Evolutionary conservation across 306 rosid species (phyloP).

Genomic region (Dalbergia cochinchinensis): DNA sequence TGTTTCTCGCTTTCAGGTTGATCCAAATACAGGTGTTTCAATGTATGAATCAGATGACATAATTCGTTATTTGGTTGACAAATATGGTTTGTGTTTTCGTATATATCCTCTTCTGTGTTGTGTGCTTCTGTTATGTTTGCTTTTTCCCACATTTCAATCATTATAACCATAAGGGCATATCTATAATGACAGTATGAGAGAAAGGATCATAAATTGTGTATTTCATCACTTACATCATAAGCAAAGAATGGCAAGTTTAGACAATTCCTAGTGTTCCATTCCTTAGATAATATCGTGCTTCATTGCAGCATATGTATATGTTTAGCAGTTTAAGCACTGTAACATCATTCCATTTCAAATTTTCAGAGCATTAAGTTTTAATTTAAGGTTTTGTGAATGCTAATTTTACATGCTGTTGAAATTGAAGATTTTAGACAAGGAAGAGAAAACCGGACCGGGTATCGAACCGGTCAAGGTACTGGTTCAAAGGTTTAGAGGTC

Average conservation of each 20-base stretch:
- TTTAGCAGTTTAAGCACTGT: slow-evolving; percentile 11
- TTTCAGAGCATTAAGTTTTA: neutral
- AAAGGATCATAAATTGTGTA: slow-evolving; percentile 12
- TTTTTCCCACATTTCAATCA: slow-evolving; percentile 36
- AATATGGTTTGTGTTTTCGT: slow-evolving; percentile 70
- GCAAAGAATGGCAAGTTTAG: neutral
- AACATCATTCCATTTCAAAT: slow-evolving; percentile 1
- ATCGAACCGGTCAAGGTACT: too few species aligned
- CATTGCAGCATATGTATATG: slow-evolving; percentile 8
- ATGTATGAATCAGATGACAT: slow-evolving; percentile 99
- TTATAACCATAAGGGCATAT: slow-evolving; percentile 1
- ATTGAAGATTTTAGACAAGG: too few species aligned
- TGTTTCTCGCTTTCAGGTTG: slow-evolving; percentile 70
- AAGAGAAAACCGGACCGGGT: too few species aligned
- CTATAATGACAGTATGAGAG: neutral
- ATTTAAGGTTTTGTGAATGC: slow-evolving; percentile 23
- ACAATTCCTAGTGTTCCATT: slow-evolving; percentile 4
- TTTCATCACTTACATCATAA: slow-evolving; percentile 22
- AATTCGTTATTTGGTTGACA: slow-evolving; percentile 81
- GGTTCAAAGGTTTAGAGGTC: too few species aligned
- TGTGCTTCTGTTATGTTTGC: neutral
- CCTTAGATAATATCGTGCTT: neutral
- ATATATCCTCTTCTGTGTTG: slow-evolving; percentile 28
- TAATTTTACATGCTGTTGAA: neutral
- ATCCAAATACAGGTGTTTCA: slow-evolving; percentile 89